Evolutionary conservation across 805 yeast species (phyloP).

Genomic region (Metschnikowia sp.): DNA sequence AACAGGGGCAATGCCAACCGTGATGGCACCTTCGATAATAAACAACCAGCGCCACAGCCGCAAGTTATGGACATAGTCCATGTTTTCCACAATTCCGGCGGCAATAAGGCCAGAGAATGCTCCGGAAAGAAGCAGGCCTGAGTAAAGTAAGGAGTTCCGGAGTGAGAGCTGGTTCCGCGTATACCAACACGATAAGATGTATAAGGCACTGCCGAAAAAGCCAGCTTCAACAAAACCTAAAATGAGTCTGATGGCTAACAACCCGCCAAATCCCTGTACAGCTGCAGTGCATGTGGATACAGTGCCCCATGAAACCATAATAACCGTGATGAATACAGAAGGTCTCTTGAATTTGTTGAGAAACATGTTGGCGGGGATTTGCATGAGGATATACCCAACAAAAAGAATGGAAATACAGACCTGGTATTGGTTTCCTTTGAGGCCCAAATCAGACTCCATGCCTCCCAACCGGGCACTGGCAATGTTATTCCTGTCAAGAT

Average conservation of each 20-base stretch:
- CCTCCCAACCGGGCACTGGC: slow-evolving; percentile 55
- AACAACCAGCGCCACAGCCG: slow-evolving; percentile 54
- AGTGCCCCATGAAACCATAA: slow-evolving; percentile 52
- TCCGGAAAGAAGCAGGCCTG: slow-evolving; percentile 51
- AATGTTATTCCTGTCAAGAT: slow-evolving; percentile 50
- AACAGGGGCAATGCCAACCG: slow-evolving; percentile 43
- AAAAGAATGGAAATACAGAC: slow-evolving; percentile 51
- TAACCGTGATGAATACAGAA: slow-evolving; percentile 44
- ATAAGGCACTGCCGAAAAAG: slow-evolving; percentile 46
- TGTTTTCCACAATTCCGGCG: slow-evolving; percentile 46
- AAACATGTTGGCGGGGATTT: slow-evolving; percentile 47
- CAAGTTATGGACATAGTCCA: slow-evolving; percentile 20
- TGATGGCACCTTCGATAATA: slow-evolving; percentile 53
- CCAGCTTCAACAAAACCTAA: slow-evolving; percentile 49
- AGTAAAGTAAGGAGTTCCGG: slow-evolving; percentile 48
- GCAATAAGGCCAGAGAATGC: slow-evolving; percentile 55
- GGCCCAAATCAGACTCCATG: slow-evolving; percentile 40
- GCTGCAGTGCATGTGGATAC: slow-evolving; percentile 48
- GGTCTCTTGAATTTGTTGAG: slow-evolving; percentile 49
- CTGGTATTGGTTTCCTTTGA: slow-evolving; percentile 44
- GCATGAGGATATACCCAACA: slow-evolving; percentile 48
- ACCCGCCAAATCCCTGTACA: slow-evolving; percentile 41
- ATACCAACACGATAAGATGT: slow-evolving; percentile 54
- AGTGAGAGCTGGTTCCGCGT: slow-evolving; percentile 47
- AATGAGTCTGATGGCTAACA: slow-evolving; percentile 45